Evolutionary conservation across 208 protist genomes (phyloP).

Genomic region (Lotmaria passim): DNA sequence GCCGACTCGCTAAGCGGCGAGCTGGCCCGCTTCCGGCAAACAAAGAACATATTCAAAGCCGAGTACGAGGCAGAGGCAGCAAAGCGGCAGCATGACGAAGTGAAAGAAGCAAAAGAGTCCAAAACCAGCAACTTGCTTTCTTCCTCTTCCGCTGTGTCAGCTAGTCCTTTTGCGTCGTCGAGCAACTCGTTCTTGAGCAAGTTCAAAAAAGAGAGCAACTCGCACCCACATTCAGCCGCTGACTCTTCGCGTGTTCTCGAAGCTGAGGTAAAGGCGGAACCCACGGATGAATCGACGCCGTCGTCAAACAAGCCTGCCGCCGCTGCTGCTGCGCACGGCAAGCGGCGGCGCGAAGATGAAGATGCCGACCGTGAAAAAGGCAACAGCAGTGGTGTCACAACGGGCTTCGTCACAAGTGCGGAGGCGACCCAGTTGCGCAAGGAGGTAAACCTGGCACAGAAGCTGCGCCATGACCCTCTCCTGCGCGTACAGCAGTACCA

Average conservation of each 20-base stretch:
- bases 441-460: slow-evolving; percentile 71
- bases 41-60: slow-evolving; percentile 78
- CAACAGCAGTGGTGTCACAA: slow-evolving; percentile 21
- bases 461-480: slow-evolving; percentile 74
- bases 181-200: slow-evolving; percentile 33
- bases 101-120: background rate
- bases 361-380: background rate
- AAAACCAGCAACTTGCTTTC: background rate
- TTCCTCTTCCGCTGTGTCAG: background rate
- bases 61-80: slow-evolving; percentile 33
- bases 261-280: slow-evolving; percentile 1
- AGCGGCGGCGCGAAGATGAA: slow-evolving; percentile 25
- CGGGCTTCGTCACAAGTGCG: slow-evolving; percentile 60
- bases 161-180: background rate
- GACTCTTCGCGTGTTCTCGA: background rate
- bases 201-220: slow-evolving; percentile 35
- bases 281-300: background rate
- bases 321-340: background rate
- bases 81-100: slow-evolving; percentile 2
- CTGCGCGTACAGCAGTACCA: slow-evolving; percentile 58
- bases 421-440: slow-evolving; percentile 60
- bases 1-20: slow-evolving; percentile 36
- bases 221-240: background rate
- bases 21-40: slow-evolving; percentile 52
- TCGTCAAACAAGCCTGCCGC: too few species aligned